Evolutionary conservation across 2,329 filamentous ascomycete species (phyloP), one percentile per base, ranked within the genome.

Genomic region (Trichoderma koningii): DNA sequence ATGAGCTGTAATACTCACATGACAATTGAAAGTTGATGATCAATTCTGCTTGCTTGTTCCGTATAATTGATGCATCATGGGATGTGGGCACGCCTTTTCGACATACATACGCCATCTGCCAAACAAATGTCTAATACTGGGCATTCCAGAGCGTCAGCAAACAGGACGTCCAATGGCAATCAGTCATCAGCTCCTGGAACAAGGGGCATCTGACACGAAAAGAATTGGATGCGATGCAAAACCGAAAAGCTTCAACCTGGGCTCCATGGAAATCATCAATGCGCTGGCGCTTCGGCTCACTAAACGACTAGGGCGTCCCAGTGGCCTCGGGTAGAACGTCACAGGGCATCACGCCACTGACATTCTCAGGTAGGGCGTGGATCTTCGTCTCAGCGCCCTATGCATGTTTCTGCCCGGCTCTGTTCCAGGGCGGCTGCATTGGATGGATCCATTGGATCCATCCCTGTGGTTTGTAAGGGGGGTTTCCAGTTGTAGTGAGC

Each of bases 261-360:
- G 21, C 21, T 23, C 30, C 2, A 34, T 38, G 34, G 30, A 7
- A 30, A 30, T 30, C 30, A 23, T 23, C 30, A 30, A 30, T 30
- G 30, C 21, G 45, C 45, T 28, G 52, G 34, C 19, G 52, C 34
- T 53, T 53, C 51, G 51, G 14, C 51, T 53, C 19, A 34, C 45
- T 21, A 26, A 26, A 45, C 19, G 41, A 41, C 56, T 26, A 42
- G 42, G 42, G 42, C 42, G 26, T 28, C 26, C 30, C 30, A 19
- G n/a, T 44, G 41, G 55, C 23, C 12, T 57, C 48, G 57, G 45
- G 57, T 51, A 62, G 30, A 30, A 53, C 59, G 59, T 62, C 59
- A 62, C 50, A 53, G 63, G 63, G 14, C 63, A 64, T 64, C 63
- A 64, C 63, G 63, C 63, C 63, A 64, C 63, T 64, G 34, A 59